A percentile compares a stretch with the other conserved stretches of the same genome.
Evolutionary conservation across 495 filamentous ascomycete genomes (phyloP).

Genomic region (Friedmanniomyces endolithicus): DNA sequence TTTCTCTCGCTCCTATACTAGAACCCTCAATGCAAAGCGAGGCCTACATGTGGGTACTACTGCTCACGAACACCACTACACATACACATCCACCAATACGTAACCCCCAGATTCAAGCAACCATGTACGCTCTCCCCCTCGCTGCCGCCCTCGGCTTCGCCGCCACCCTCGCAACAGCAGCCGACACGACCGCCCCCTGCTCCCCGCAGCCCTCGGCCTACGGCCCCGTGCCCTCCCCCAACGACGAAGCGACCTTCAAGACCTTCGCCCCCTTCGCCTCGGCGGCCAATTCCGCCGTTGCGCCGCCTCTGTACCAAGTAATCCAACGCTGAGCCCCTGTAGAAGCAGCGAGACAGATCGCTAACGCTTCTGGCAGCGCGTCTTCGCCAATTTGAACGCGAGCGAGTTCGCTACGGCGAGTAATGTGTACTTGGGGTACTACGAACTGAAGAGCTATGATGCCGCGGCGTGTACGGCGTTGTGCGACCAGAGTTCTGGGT

Average conservation of each 20-base stretch:
- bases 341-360: too few relatives aligned
- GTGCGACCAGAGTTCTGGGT: slow-evolving; percentile 12
- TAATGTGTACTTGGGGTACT: slow-evolving; percentile 17
- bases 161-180: not conserved
- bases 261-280: slow-evolving; percentile 4
- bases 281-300: slow-evolving; percentile 20
- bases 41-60: too few relatives aligned
- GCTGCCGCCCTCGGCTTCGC: not conserved
- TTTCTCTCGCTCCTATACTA: not conserved
- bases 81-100: not conserved
- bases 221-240: slow-evolving; percentile 9
- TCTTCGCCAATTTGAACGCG: slow-evolving; percentile 17
- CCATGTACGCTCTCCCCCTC: not conserved
- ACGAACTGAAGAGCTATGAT: slow-evolving; percentile 16
- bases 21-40: not conserved
- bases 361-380: too few relatives aligned
- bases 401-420: not conserved
- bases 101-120: not conserved
- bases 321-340: too few relatives aligned
- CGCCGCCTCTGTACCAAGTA: slow-evolving; percentile 35
- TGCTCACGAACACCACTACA: too few relatives aligned
- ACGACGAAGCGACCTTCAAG: slow-evolving; percentile 12
- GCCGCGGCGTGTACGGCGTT: slow-evolving; percentile 10
- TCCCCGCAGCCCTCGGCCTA: not conserved
- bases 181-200: not conserved